These are phyloP conservation scores for Parachlorella kessleri DNA, from an alignment of 139 green algal genomes.

Conservation along the genomic window DNA sequence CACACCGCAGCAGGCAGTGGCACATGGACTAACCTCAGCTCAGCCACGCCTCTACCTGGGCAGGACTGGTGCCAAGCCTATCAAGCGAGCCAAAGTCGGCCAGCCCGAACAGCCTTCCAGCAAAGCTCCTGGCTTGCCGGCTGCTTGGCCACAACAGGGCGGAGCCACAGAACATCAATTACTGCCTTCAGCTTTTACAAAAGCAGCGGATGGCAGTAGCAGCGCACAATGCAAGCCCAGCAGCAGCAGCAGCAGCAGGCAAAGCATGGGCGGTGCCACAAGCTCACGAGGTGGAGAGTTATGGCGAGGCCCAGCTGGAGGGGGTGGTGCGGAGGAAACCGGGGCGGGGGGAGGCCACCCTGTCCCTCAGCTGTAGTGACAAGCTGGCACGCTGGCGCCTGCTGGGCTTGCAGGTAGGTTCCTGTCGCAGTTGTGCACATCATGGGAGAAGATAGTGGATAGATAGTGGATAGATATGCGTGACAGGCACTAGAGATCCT, in stretches of 20 bases:
- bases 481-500: background rate
- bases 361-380: conserved; percentile 95
- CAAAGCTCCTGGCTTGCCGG: too few species aligned
- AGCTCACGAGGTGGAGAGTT: conserved; percentile 68
- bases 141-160: too few species aligned
- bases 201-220: conserved; percentile 7
- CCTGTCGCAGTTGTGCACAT: too few species aligned
- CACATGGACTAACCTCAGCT: background rate
- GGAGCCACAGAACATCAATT: too few species aligned
- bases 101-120: too few species aligned
- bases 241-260: background rate
- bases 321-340: conserved; percentile 86
- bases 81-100: conserved; percentile 22
- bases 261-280: conserved; percentile 37
- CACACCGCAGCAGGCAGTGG: background rate
- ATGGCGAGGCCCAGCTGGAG: conserved; percentile 44
- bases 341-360: conserved; percentile 82
- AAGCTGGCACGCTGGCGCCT: conserved; percentile 90
- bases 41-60: conserved; percentile 10
- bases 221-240: background rate
- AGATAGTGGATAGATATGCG: background rate
- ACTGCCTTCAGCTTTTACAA: too few species aligned
- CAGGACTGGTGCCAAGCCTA: conserved; percentile 54
- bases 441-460: background rate
- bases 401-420: conserved; percentile 75